Conservation (phyloP, 108 stramenopile genomes). For the Nannochloropsis granulata region DNA sequence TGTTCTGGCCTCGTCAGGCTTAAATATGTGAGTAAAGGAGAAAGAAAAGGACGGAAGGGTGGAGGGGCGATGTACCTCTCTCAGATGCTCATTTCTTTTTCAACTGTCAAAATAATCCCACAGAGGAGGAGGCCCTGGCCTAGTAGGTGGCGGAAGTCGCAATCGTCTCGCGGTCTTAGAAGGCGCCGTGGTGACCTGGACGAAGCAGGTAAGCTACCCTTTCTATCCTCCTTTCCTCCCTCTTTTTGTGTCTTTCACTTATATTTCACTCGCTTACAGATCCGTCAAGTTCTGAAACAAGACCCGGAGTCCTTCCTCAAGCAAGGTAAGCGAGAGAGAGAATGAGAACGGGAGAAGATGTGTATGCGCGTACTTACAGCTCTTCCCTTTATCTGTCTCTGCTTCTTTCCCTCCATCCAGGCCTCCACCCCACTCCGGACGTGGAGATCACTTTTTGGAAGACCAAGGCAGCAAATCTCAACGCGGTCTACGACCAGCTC, state of each 20-base stretch:
- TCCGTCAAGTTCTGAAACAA: slow-evolving; percentile 68
- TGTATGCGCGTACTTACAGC: neutral
- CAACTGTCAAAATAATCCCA: neutral
- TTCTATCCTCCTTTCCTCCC: neutral
- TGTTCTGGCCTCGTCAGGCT: neutral
- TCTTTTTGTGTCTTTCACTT: neutral
- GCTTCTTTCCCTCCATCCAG: neutral
- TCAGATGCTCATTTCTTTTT: neutral
- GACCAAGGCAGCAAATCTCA: slow-evolving; percentile 63
- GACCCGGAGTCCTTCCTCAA: slow-evolving; percentile 70
- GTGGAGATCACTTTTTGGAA: slow-evolving; percentile 72
- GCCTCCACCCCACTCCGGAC: slow-evolving; percentile 59
- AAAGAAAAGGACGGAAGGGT: neutral
- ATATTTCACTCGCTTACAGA: slow-evolving; percentile 3
- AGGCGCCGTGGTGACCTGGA: slow-evolving; percentile 74
- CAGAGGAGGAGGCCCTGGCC: neutral
- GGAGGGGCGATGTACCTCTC: neutral
- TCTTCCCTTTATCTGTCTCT: neutral
- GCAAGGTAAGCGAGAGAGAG: slow-evolving; percentile 34
- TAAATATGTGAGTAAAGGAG: neutral
- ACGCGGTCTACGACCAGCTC: slow-evolving; percentile 70
- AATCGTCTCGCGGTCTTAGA: slow-evolving; percentile 67
- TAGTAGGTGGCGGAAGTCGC: slow-evolving; percentile 25
- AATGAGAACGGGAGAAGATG: neutral
- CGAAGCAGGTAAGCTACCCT: slow-evolving; percentile 46